phyloP scores from a whole-genome alignment of 192 early-diverging fungal genomes.

The Geosiphon pyriformis region DNA sequence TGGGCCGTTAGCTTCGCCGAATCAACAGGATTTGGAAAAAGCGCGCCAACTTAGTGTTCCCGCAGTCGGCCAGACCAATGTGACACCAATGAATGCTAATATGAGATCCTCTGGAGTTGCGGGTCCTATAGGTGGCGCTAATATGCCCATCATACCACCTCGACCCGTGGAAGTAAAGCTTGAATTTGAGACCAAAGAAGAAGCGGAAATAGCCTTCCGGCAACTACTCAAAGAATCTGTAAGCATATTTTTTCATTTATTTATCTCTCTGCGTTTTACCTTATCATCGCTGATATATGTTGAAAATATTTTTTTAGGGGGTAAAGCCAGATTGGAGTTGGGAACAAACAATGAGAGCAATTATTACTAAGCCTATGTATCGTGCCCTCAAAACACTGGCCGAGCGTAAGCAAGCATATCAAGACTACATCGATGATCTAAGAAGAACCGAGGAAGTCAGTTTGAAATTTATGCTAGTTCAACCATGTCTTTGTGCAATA shows the following conservation, averaged over 20 bases:
- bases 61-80: conserved; percentile 14
- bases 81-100: conserved; percentile 21
- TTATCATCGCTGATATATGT: neutral
- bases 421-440: conserved; percentile 60
- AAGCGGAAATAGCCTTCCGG: conserved; percentile 76
- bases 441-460: conserved; percentile 53
- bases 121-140: conserved; percentile 11
- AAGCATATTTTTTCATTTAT: conserved; percentile 8
- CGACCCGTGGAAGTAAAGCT: conserved; percentile 18
- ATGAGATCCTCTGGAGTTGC: conserved; percentile 14
- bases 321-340: conserved; percentile 84
- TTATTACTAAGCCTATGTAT: conserved; percentile 81
- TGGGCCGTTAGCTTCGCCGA: conserved; percentile 26
- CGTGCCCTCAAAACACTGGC: conserved; percentile 69
- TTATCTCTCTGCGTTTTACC: neutral
- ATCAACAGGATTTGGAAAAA: conserved; percentile 22
- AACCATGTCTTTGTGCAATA: conserved; percentile 5
- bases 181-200: conserved; percentile 71
- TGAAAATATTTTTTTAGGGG: conserved; percentile 46
- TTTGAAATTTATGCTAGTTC: conserved; percentile 1
- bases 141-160: conserved; percentile 7
- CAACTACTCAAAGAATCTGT: conserved; percentile 68
- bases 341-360: conserved; percentile 86
- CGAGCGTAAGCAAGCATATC: conserved; percentile 81
- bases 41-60: conserved; percentile 19